phyloP scores from a whole-genome alignment of 768 basidiomycete genomes.

The Mrakia gelida region DNA sequence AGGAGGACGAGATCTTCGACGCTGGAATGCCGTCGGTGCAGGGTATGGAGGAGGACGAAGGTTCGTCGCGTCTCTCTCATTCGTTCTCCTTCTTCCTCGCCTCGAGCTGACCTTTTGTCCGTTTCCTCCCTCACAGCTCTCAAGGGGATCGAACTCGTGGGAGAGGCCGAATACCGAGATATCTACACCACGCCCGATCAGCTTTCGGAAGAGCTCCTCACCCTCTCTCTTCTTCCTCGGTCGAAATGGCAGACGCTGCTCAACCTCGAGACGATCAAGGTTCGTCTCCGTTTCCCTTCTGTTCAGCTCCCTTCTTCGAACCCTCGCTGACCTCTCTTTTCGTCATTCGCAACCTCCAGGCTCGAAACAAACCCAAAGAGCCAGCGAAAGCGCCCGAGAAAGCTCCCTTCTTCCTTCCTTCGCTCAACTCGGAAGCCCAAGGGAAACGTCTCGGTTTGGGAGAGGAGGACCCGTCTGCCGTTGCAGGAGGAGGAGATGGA shows the following conservation, averaged over 20 bases:
- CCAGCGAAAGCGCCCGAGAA: constrained; percentile 90
- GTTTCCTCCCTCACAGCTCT: constrained; percentile 51
- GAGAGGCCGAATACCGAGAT: constrained; percentile 58
- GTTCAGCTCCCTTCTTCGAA: neutral
- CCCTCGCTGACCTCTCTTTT: too few species aligned
- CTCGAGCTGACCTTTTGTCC: neutral
- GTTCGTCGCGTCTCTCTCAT: constrained; percentile 47
- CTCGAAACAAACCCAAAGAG: constrained; percentile 94
- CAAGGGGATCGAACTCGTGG: constrained; percentile 61
- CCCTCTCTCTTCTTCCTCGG: constrained; percentile 83
- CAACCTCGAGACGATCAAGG: constrained; percentile 90
- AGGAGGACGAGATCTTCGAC: constrained; percentile 63
- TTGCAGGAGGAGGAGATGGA: constrained; percentile 52
- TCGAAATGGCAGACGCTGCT: constrained; percentile 95
- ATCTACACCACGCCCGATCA: constrained; percentile 82
- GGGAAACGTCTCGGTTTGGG: constrained; percentile 71
- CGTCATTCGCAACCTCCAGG: constrained; percentile 48
- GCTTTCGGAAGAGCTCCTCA: constrained; percentile 83
- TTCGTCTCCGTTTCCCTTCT: constrained; percentile 38
- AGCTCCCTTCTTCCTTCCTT: constrained; percentile 95
- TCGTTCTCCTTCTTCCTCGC: neutral
- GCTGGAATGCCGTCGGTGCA: constrained; percentile 77
- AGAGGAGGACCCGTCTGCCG: constrained; percentile 52
- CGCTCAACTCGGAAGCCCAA: constrained; percentile 61
- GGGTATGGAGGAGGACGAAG: constrained; percentile 72